Percentiles rank a stretch among this genome's conserved stretches.
These are phyloP conservation scores for Scedosporium minutisporum DNA, from an alignment of 2,329 filamentous ascomycete species.

Conservation along the genomic window DNA sequence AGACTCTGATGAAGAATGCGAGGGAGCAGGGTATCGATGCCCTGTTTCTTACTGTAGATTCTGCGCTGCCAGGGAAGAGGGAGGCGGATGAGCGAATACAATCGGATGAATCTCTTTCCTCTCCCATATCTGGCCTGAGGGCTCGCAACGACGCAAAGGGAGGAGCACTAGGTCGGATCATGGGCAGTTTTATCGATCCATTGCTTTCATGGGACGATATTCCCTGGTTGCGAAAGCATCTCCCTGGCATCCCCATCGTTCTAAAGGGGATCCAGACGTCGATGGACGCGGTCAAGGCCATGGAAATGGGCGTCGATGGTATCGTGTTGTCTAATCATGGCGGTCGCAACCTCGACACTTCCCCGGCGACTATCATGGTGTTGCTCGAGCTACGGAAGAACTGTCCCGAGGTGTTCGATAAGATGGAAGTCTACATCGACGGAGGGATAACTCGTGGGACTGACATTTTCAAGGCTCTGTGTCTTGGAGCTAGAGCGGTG, in stretches of 20 bases:
- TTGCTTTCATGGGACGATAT: constrained; percentile 56
- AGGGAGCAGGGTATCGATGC: constrained; percentile 36
- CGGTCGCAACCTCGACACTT: constrained; percentile 44
- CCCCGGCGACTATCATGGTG: constrained; percentile 45
- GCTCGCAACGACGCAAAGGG: constrained; percentile 44
- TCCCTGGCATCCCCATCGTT: constrained; percentile 44
- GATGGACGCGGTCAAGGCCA: constrained; percentile 50
- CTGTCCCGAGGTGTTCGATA: constrained; percentile 49
- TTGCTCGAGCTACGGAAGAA: constrained; percentile 53
- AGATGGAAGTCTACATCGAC: constrained; percentile 54
- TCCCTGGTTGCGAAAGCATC: constrained; percentile 44
- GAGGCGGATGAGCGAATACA: constrained; percentile 36
- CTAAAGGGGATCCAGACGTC: constrained; percentile 64
- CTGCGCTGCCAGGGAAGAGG: constrained; percentile 46
- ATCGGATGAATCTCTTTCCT: constrained; percentile 35
- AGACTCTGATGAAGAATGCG: constrained; percentile 36
- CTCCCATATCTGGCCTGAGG: constrained; percentile 40
- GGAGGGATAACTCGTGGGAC: constrained; percentile 56
- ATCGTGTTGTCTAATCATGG: constrained; percentile 66
- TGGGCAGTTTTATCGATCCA: constrained; percentile 48
- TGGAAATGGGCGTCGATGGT: constrained; percentile 52
- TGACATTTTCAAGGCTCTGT: constrained; percentile 58
- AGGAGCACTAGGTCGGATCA: constrained; percentile 42
- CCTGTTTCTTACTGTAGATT: constrained; percentile 50
- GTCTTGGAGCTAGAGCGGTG: constrained; percentile 53